phyloP scores from a whole-genome alignment of 441 rosid species.

The Aleurites moluccanus region DNA sequence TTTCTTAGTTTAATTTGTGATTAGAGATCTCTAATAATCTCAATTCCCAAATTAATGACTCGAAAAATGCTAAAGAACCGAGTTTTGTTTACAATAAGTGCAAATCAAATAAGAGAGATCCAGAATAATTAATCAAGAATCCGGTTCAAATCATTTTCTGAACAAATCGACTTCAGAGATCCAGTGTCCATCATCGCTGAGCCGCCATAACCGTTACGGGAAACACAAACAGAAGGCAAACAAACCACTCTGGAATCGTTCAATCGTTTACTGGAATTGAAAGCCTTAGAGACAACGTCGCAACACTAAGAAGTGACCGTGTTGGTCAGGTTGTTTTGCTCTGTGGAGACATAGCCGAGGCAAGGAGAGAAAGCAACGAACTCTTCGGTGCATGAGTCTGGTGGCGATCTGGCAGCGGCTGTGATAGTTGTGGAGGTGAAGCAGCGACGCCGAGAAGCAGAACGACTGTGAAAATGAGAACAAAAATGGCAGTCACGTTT shows the following conservation, averaged over 20 bases:
- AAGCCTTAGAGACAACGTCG: slow-evolving; percentile 41
- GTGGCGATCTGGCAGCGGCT: slow-evolving; percentile 20
- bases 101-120: no score
- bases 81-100: not conserved
- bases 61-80: not conserved
- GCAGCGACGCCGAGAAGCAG: slow-evolving; percentile 26
- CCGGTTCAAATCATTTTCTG: no score
- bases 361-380: slow-evolving; percentile 77
- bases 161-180: slow-evolving; percentile 50
- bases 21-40: no score
- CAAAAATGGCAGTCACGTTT: slow-evolving; percentile 17
- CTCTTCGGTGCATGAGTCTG: slow-evolving; percentile 41
- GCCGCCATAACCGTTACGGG: not conserved
- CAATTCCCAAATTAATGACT: not conserved
- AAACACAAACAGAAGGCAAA: slow-evolving; percentile 48
- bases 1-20: not conserved
- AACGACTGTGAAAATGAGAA: slow-evolving; percentile 22
- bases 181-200: not conserved
- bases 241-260: slow-evolving; percentile 53
- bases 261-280: slow-evolving; percentile 40
- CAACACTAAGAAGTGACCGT: slow-evolving; percentile 53
- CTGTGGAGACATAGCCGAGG: slow-evolving; percentile 57
- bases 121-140: not conserved
- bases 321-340: slow-evolving; percentile 54
- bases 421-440: not conserved